Conservation (phyloP, 2,329 filamentous ascomycete genomes). For the Colletotrichum sp. region DNA sequence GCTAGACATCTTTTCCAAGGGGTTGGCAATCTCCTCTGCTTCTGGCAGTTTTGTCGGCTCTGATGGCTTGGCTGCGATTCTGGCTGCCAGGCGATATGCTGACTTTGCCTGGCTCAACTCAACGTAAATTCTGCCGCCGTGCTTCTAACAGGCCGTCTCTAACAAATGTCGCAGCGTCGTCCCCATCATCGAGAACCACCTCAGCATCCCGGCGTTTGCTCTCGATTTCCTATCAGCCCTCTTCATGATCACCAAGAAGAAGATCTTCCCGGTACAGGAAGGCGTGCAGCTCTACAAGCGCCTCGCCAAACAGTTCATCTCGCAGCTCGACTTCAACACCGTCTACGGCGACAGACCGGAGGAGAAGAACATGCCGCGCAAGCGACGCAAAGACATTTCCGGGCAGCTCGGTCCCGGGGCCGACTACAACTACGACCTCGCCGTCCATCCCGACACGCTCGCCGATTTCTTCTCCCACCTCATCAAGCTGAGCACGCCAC, state of each 20-base stretch:
- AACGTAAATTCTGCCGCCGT: neutral
- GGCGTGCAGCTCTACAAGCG: neutral
- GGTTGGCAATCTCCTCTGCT: neutral
- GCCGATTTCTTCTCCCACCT: neutral
- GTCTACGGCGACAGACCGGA: neutral
- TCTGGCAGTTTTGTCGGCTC: neutral
- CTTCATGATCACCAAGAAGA: neutral
- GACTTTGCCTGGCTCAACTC: conserved; percentile 3
- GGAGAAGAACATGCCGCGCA: neutral
- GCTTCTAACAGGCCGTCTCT: neutral
- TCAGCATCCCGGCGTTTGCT: neutral
- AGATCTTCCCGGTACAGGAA: neutral
- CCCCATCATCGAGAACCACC: neutral
- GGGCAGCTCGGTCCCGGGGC: neutral
- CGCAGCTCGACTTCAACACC: neutral
- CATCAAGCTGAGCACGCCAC: conserved; percentile 15
- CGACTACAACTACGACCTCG: neutral
- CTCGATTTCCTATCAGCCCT: neutral
- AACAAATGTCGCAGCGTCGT: neutral
- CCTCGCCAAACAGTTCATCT: neutral
- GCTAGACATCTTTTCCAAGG: neutral
- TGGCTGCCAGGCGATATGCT: neutral
- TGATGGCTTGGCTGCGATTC: neutral
- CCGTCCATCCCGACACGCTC: neutral
- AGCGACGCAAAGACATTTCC: neutral